Base-by-base conservation (phyloP, 139 green algal genomes). In the Chlamydomonas eustigma region DNA sequence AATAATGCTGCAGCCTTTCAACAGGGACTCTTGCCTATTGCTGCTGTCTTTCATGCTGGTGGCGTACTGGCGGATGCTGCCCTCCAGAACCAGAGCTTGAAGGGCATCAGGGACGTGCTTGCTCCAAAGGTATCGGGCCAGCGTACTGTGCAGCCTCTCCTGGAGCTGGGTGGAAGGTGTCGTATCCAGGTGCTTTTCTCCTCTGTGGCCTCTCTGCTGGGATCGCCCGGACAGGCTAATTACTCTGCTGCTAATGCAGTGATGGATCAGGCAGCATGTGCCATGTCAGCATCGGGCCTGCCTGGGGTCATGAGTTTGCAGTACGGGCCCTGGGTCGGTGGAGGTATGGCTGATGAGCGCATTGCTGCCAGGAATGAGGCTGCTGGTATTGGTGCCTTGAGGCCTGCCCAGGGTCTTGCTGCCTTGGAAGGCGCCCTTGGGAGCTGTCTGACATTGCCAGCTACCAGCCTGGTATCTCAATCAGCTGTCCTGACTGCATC, bases 171-270 rank as follows among this genome's bases (percentile, higher is more conserved):
- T 22, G 12, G 22, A 4, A 4, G 12, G 4, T 58, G 44, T 22
- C 12, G 12, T 28, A 25, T 38, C 5, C 71, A 88, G 22, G 75
- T 95, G 31, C 83, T 95, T 31, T 96, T 96, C 83, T 94, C 88
- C 24, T 94, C 87, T 1, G 87, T 95, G 5, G 90, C 92, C 0
- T 75, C 86, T 0, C 80, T 97, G 32, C 74, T 97, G 39, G 92
- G 92, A 38, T 91, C 88, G 0, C 85, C 92, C 4, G 92, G 92
- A 31, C 92, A 97, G 81, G 76, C 83, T 64, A 93, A 91, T 79
- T 97, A 97, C 73, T 77, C 76, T 51, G 90, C 86, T 3, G 90
- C 91, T 4, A 97, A 97, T 39, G 83, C 89, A 1, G 76, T 78
- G 2, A 79, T 97, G 32, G 89, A 95, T n/a, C 79, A 71, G 24